phyloP scores from a whole-genome alignment of 768 basidiomycete genomes.

The Arthromyces matolae region DNA sequence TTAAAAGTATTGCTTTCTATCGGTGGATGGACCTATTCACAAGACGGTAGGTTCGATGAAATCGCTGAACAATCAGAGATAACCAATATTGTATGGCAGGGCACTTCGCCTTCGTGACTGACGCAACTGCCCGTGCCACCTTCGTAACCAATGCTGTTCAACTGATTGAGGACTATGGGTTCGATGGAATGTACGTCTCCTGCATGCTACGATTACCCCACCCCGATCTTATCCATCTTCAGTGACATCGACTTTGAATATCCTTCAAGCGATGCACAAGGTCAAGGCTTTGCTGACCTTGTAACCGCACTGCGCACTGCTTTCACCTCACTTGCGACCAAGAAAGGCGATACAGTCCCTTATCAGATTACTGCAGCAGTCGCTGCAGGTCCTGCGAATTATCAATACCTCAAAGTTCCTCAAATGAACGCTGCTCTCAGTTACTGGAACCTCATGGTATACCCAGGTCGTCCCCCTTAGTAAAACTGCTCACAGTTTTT shows the following conservation, averaged over 20 bases:
- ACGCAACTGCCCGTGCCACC: slow-evolving; percentile 42
- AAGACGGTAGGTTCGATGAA: slow-evolving; percentile 35
- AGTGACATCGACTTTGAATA: slow-evolving; percentile 82
- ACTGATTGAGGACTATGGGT: slow-evolving; percentile 69
- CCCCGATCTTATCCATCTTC: background rate
- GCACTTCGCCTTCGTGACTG: slow-evolving; percentile 64
- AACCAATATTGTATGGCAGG: slow-evolving; percentile 27
- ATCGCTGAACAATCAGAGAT: too few species aligned
- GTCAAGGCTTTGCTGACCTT: slow-evolving; percentile 64
- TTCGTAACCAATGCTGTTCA: slow-evolving; percentile 62
- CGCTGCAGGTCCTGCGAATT: slow-evolving; percentile 58
- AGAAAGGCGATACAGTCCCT: slow-evolving; percentile 58
- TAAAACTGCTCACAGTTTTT: background rate
- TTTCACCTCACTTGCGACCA: slow-evolving; percentile 51
- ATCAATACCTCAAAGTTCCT: slow-evolving; percentile 51
- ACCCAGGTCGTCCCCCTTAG: background rate
- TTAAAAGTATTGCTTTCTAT: slow-evolving; percentile 49
- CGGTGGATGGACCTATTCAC: slow-evolving; percentile 72
- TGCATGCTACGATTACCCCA: too few species aligned
- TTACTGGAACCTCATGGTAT: slow-evolving; percentile 83
- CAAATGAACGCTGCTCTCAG: slow-evolving; percentile 64
- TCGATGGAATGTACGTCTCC: slow-evolving; percentile 78
- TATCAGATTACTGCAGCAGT: slow-evolving; percentile 65
- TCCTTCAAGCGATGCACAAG: slow-evolving; percentile 53
- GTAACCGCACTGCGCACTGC: slow-evolving; percentile 58